phyloP scores from a whole-genome alignment of 2,329 filamentous ascomycete genomes.

The Pestalotiopsis sp. region DNA sequence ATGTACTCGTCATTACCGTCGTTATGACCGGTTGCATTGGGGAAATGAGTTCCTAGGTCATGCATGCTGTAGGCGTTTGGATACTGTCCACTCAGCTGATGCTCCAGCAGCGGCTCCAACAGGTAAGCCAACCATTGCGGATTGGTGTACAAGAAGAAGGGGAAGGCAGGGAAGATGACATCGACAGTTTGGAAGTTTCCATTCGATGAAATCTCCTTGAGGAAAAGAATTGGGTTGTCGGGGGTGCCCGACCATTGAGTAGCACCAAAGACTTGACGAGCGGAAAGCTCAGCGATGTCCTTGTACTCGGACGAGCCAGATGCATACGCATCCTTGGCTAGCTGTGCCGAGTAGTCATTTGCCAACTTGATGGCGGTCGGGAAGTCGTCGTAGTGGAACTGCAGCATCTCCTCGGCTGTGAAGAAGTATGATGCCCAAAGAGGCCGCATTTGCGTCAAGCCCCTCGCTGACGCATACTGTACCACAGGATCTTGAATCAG shows the following conservation, averaged over 20 bases:
- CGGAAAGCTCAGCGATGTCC: slow-evolving; percentile 75
- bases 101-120: slow-evolving; percentile 77
- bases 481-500: slow-evolving; percentile 78
- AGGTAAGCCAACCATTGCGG: slow-evolving; percentile 79
- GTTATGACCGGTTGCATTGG: slow-evolving; percentile 72
- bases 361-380: slow-evolving; percentile 62
- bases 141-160: slow-evolving; percentile 85
- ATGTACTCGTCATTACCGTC: slow-evolving; percentile 73
- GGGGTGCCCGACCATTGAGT: slow-evolving; percentile 74
- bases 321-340: slow-evolving; percentile 69
- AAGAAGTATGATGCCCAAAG: slow-evolving; percentile 77
- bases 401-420: slow-evolving; percentile 61
- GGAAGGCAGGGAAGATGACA: slow-evolving; percentile 84
- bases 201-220: slow-evolving; percentile 85
- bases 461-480: slow-evolving; percentile 75
- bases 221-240: slow-evolving; percentile 71
- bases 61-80: slow-evolving; percentile 82
- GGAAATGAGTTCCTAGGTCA: slow-evolving; percentile 71
- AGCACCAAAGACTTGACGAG: slow-evolving; percentile 78
- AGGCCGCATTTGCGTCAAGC: slow-evolving; percentile 75
- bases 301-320: slow-evolving; percentile 75
- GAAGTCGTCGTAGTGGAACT: slow-evolving; percentile 78
- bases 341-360: slow-evolving; percentile 70
- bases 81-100: slow-evolving; percentile 80
- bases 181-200: slow-evolving; percentile 85